phyloP scores from a whole-genome alignment of 2,329 filamentous ascomycete species.

The Alternaria postmessia region DNA sequence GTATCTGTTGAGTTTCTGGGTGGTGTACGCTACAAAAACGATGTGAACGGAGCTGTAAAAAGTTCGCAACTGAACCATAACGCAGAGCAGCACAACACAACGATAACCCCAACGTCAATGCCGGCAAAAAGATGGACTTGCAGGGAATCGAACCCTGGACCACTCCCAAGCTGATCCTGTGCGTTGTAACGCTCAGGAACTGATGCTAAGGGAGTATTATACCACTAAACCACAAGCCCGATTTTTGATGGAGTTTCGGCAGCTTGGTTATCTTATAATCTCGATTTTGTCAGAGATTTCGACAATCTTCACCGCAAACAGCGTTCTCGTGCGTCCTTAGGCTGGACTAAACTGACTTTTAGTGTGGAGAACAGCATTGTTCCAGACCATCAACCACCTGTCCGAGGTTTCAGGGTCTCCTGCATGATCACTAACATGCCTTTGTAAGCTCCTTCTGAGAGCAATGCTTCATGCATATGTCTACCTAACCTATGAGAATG shows the following conservation, averaged over 20 bases:
- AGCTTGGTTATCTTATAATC: no score
- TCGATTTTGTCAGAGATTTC: no score
- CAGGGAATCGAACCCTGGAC: constrained; percentile 21
- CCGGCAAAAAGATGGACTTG: constrained; percentile 13
- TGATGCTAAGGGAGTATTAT: constrained; percentile 26
- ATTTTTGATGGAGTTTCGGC: neutral
- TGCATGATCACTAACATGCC: neutral
- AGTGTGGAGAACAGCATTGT: neutral
- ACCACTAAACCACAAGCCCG: constrained; percentile 31
- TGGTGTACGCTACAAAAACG: no score
- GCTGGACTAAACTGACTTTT: neutral
- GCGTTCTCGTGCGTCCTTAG: no score
- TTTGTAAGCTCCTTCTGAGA: neutral
- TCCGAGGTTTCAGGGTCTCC: neutral
- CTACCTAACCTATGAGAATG: neutral
- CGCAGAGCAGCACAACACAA: neutral
- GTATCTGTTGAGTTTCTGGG: no score
- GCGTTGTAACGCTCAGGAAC: neutral
- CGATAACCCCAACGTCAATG: neutral
- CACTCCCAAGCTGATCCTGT: constrained; percentile 13
- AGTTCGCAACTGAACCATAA: neutral
- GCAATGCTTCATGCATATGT: neutral
- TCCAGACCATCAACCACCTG: constrained; percentile 2
- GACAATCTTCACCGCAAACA: no score
- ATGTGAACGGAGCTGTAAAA: neutral